Evolutionary conservation across 345 rosid genomes (phyloP).

Genomic region (Euphorbia tirucalli): DNA sequence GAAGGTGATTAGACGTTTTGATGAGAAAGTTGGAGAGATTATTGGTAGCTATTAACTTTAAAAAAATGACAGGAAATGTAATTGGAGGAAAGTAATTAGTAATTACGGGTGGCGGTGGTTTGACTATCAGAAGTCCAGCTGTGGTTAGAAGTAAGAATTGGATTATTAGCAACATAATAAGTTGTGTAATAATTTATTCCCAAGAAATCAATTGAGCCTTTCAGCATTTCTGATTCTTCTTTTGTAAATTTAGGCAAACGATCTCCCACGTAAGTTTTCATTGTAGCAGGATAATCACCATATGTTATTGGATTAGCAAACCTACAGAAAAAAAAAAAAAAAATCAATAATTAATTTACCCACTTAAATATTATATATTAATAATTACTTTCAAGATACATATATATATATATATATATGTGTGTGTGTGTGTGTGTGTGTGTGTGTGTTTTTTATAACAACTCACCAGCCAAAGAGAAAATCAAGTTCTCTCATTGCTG

Average conservation of each 20-base stretch:
- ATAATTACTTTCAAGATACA: too few relatives aligned
- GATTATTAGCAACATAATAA: slow-evolving; percentile 26
- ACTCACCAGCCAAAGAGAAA: slow-evolving; percentile 27
- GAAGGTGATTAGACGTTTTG: too few relatives aligned
- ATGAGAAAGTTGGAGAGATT: too few relatives aligned
- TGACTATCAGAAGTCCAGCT: slow-evolving; percentile 33
- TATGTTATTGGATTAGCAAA: slow-evolving; percentile 45
- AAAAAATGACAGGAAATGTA: too few relatives aligned
- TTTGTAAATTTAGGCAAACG: slow-evolving; percentile 56
- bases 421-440: too few relatives aligned
- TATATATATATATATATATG: too few relatives aligned
- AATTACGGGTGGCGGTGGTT: slow-evolving; percentile 6
- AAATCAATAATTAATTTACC: too few relatives aligned
- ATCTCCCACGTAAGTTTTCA: slow-evolving; percentile 45
- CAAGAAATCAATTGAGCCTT: slow-evolving; percentile 53
- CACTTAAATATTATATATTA: too few relatives aligned
- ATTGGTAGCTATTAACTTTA: too few relatives aligned
- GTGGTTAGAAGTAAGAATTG: slow-evolving; percentile 8
- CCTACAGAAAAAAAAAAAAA: slow-evolving; percentile 31
- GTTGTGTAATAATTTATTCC: slow-evolving; percentile 60
- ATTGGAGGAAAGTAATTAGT: too few relatives aligned
- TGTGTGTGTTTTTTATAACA: too few relatives aligned
- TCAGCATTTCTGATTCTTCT: slow-evolving; percentile 39
- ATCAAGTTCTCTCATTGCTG: slow-evolving; percentile 16
- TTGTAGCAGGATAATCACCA: slow-evolving; percentile 59